These are phyloP conservation scores for Aspergillus pseudoglaucus DNA, from an alignment of 2,329 filamentous ascomycete genomes.

Conservation along the genomic window DNA sequence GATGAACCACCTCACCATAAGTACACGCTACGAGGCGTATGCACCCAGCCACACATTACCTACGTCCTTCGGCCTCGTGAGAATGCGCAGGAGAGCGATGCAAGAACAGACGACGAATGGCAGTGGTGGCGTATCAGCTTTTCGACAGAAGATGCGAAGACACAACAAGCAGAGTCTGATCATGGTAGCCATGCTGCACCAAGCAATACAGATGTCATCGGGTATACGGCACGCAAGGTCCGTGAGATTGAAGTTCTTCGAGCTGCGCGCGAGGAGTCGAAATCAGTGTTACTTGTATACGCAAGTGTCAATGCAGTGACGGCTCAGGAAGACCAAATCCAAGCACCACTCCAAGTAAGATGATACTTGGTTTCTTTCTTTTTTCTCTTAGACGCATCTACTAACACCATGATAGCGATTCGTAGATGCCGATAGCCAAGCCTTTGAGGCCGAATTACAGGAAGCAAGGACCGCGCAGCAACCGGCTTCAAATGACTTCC, in stretches of 20 bases:
- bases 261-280: slow-evolving; percentile 47
- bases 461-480: slow-evolving; percentile 13
- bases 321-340: slow-evolving; percentile 24
- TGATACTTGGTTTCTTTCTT: not conserved
- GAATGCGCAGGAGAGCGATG: slow-evolving; percentile 15
- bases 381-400: not conserved
- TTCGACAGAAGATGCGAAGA: slow-evolving; percentile 37
- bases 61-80: slow-evolving; percentile 46
- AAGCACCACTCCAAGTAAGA: slow-evolving; percentile 33
- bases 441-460: slow-evolving; percentile 32
- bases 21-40: slow-evolving; percentile 54
- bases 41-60: slow-evolving; percentile 51
- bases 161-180: slow-evolving; percentile 22
- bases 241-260: slow-evolving; percentile 50
- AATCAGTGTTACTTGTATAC: slow-evolving; percentile 52
- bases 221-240: slow-evolving; percentile 38
- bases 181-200: slow-evolving; percentile 12
- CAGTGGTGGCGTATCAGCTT: slow-evolving; percentile 54
- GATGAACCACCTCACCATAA: slow-evolving; percentile 38
- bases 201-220: slow-evolving; percentile 29
- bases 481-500: not conserved
- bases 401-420: slow-evolving; percentile 34
- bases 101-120: slow-evolving; percentile 26
- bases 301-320: slow-evolving; percentile 46
- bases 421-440: slow-evolving; percentile 44